Percentiles rank a stretch among this genome's conserved stretches.
These are phyloP conservation scores for Heimioporus sp. DNA, from an alignment of 768 basidiomycete species.

Conservation along the genomic window DNA sequence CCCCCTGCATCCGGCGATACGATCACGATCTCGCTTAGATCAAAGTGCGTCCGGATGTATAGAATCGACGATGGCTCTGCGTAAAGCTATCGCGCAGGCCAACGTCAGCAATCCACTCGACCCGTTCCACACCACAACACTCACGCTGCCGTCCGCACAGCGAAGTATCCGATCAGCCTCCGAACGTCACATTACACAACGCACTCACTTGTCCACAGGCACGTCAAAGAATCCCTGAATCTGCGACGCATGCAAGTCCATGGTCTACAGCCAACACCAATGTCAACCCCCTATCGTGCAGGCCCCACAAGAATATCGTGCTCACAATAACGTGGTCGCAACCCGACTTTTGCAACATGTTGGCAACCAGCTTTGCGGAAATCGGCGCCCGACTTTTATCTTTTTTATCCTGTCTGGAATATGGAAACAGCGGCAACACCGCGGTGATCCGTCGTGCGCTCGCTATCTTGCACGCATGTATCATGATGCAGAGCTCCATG, in stretches of 20 bases:
- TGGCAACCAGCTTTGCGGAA: conserved; percentile 96
- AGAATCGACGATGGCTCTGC: conserved; percentile 94
- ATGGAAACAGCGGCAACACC: conserved; percentile 96
- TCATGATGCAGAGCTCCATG: conserved; percentile 99
- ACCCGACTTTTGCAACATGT: conserved; percentile 91
- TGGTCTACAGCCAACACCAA: conserved; percentile 56
- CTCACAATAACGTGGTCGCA: conserved; percentile 96
- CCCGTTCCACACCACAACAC: conserved; percentile 26
- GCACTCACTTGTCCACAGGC: conserved; percentile 95
- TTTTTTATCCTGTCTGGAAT: conserved; percentile 98
- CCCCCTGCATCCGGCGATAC: conserved; percentile 98
- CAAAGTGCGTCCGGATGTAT: conserved; percentile 92
- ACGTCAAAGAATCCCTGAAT: conserved; percentile 99
- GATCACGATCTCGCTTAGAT: conserved; percentile 82
- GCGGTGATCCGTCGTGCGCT: conserved; percentile 97
- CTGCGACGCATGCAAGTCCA: conserved; percentile 98
- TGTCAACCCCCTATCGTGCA: conserved; percentile 2
- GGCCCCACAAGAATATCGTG: conserved; percentile 14
- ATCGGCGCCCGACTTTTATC: conserved; percentile 98
- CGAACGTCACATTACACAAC: background rate
- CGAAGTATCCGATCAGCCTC: conserved; percentile 14
- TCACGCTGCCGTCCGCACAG: conserved; percentile 42
- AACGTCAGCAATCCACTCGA: conserved; percentile 19
- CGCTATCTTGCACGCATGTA: conserved; percentile 99
- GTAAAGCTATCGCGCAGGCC: conserved; percentile 58